These are phyloP conservation scores for Penicillium occitanis DNA, from an alignment of 2,329 filamentous ascomycete species.

Conservation along the genomic window DNA sequence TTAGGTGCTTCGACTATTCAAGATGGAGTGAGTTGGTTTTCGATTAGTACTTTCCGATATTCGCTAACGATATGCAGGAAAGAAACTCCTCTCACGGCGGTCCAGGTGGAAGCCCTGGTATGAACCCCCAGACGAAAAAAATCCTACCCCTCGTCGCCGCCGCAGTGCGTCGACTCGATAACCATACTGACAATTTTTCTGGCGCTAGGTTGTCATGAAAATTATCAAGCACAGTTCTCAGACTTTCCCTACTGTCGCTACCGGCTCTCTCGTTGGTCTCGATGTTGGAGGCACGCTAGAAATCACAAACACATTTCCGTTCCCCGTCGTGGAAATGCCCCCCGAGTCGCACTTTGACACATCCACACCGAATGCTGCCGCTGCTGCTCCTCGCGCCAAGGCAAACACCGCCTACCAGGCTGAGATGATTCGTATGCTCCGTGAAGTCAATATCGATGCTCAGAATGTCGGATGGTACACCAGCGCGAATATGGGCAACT, in stretches of 20 bases:
- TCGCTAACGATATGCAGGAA: constrained; percentile 47
- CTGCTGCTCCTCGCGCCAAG: constrained; percentile 88
- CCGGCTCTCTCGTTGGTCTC: constrained; percentile 90
- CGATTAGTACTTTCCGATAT: constrained; percentile 20
- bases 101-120: constrained; percentile 94
- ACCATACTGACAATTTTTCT: constrained; percentile 27
- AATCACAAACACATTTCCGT: constrained; percentile 92
- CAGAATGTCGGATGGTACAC: constrained; percentile 99
- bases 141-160: constrained; percentile 30
- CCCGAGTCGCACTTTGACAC: constrained; percentile 70
- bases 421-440: constrained; percentile 95
- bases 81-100: constrained; percentile 75
- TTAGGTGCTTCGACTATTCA: constrained; percentile 28
- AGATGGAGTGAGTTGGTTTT: constrained; percentile 33
- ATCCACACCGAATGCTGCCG: constrained; percentile 69
- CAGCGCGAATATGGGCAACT: constrained; percentile 98
- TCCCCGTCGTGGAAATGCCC: constrained; percentile 76
- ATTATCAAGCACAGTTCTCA: constrained; percentile 93
- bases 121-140: constrained; percentile 41
- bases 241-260: constrained; percentile 83
- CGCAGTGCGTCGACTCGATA: constrained; percentile 24
- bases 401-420: constrained; percentile 83
- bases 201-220: constrained; percentile 82
- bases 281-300: constrained; percentile 78
- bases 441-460: constrained; percentile 97